Evolutionary conservation across 192 early-diverging fungal species (phyloP).

Genomic region (Podila verticillata): DNA sequence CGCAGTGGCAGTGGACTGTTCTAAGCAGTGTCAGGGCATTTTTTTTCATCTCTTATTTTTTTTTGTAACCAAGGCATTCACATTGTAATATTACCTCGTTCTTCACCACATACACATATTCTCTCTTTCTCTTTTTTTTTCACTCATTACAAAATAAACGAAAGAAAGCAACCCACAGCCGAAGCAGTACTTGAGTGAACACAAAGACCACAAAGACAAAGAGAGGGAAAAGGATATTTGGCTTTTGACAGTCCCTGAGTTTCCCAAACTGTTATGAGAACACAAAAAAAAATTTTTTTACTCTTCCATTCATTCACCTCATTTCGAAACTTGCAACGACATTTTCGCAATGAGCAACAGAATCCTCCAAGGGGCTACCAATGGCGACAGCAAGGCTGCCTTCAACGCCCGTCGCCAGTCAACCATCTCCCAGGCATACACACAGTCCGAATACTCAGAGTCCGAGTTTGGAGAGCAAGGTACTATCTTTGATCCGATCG

Average conservation of each 20-base stretch:
- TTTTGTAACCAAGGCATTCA: not conserved
- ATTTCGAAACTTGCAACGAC: not conserved
- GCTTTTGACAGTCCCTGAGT: too few relatives aligned
- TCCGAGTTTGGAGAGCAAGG: constrained; percentile 50
- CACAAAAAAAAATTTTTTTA: not conserved
- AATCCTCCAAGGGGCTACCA: constrained; percentile 33
- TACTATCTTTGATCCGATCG: not conserved
- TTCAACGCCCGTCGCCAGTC: constrained; percentile 42
- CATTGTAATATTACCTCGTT: too few relatives aligned
- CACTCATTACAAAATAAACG: too few relatives aligned
- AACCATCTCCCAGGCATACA: constrained; percentile 43
- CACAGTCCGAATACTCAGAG: constrained; percentile 52
- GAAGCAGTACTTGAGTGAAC: too few relatives aligned
- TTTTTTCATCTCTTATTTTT: not conserved
- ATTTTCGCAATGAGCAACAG: constrained; percentile 30
- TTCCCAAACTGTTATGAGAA: not conserved
- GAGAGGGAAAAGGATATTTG: too few relatives aligned
- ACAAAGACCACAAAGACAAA: too few relatives aligned
- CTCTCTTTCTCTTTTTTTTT: too few relatives aligned
- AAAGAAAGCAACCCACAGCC: too few relatives aligned
- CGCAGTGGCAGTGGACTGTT: constrained; percentile 69
- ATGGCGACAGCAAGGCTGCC: constrained; percentile 30
- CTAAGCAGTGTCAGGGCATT: constrained; percentile 47
- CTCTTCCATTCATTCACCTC: not conserved
- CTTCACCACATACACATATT: too few relatives aligned